These are phyloP conservation scores for Tricholoma matsutake DNA, from an alignment of 768 basidiomycete genomes.

Conservation along the genomic window DNA sequence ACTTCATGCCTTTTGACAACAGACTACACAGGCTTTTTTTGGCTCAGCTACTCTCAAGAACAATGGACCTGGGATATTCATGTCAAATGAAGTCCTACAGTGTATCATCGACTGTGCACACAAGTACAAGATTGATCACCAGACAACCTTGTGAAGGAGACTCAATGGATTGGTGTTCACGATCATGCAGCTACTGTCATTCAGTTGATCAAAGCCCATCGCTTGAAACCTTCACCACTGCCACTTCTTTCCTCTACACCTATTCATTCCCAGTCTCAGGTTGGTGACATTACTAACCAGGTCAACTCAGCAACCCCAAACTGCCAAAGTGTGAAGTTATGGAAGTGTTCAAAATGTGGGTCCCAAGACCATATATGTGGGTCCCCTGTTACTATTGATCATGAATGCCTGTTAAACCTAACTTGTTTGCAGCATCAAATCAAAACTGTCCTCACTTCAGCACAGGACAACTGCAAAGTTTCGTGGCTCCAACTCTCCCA, in stretches of 20 bases:
- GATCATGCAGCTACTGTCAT: neutral
- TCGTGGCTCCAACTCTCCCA: neutral
- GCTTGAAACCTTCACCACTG: neutral
- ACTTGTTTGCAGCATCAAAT: neutral
- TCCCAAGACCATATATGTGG: neutral
- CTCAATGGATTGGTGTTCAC: conserved; percentile 3
- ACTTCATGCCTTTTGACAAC: neutral
- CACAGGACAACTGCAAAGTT: neutral
- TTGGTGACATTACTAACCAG: neutral
- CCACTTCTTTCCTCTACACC: neutral
- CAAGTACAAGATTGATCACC: neutral
- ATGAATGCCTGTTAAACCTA: neutral
- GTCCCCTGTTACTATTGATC: too few relatives aligned
- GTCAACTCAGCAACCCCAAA: neutral
- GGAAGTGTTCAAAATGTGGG: neutral
- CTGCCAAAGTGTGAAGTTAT: neutral
- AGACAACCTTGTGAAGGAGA: neutral
- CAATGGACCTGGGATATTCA: neutral
- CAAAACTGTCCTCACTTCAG: neutral
- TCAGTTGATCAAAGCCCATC: neutral
- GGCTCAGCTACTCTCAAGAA: neutral
- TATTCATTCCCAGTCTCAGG: neutral
- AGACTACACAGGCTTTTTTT: neutral
- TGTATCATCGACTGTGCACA: neutral
- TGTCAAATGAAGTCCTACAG: neutral